Evolutionary conservation across 177 flowering plant genomes (phyloP).

Genomic region (Vitis hybrid): DNA sequence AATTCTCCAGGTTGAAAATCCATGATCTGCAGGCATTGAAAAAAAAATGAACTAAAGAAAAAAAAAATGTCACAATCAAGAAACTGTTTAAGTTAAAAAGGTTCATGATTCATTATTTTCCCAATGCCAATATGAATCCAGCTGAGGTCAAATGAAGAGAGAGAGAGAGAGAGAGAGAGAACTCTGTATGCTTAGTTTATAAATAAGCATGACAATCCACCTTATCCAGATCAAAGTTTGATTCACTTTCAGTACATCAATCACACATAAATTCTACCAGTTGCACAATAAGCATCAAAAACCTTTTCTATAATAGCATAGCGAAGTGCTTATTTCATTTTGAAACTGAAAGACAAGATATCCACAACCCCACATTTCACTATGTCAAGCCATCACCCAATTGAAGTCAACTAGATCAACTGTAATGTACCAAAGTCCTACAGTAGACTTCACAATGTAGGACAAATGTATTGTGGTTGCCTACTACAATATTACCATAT

Average conservation of each 20-base stretch:
- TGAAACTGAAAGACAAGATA: too few species aligned
- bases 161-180: neutral
- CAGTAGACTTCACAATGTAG: too few species aligned
- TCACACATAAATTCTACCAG: neutral
- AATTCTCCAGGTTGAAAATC: conserved; percentile 98
- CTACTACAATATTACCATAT: too few species aligned
- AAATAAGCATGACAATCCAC: neutral
- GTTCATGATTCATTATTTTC: neutral
- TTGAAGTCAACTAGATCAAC: too few species aligned
- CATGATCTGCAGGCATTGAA: conserved; percentile 67
- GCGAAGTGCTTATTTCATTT: too few species aligned
- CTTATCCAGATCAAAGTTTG: neutral
- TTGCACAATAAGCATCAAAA: too few species aligned
- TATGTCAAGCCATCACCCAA: too few species aligned
- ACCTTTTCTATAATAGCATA: too few species aligned
- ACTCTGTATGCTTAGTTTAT: neutral
- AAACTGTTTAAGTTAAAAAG: neutral
- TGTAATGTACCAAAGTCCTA: too few species aligned
- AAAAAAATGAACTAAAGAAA: conserved; percentile 1
- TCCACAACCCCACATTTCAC: too few species aligned
- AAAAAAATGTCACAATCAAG: neutral
- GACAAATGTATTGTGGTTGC: too few species aligned
- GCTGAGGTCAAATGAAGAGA: neutral
- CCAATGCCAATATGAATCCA: neutral
- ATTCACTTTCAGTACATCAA: neutral